Evolutionary conservation across 169 alveolate species (phyloP).

Genomic region (Plasmodium fragile): DNA sequence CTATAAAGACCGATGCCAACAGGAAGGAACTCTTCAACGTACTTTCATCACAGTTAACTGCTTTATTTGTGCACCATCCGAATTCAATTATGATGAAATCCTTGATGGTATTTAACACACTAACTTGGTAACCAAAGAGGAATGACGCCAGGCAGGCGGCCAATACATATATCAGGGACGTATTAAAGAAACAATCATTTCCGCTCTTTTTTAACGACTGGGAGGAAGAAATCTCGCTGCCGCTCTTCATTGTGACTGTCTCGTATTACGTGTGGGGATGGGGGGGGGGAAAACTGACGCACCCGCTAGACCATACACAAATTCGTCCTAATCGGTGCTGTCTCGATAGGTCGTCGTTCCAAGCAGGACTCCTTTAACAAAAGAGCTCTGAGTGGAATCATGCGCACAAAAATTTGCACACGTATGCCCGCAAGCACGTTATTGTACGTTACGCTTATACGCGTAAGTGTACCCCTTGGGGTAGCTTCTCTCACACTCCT

Average conservation of each 20-base stretch:
- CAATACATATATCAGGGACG: conserved; percentile 36
- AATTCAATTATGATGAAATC: conserved; percentile 82
- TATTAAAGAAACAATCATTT: conserved; percentile 18
- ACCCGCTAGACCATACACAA: not conserved
- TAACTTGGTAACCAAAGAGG: conserved; percentile 82
- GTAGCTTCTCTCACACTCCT: not conserved
- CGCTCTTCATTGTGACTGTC: conserved; percentile 15
- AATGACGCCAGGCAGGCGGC: conserved; percentile 81
- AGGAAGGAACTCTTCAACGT: conserved; percentile 75
- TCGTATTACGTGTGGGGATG: not conserved
- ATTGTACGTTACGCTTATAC: not conserved
- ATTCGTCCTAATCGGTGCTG: not conserved
- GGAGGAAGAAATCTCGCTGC: conserved; percentile 13
- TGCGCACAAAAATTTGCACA: not conserved
- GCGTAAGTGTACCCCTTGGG: not conserved
- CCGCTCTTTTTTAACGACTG: not conserved
- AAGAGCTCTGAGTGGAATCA: not conserved
- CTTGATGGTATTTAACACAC: conserved; percentile 79
- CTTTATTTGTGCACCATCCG: conserved; percentile 78
- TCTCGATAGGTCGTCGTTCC: not conserved
- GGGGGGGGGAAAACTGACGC: not conserved
- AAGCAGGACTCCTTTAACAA: not conserved
- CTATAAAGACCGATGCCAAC: conserved; percentile 79
- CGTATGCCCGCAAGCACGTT: not conserved
- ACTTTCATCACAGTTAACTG: conserved; percentile 19